Base-by-base conservation (phyloP, 805 yeast species). In the Pichia deserticola region DNA sequence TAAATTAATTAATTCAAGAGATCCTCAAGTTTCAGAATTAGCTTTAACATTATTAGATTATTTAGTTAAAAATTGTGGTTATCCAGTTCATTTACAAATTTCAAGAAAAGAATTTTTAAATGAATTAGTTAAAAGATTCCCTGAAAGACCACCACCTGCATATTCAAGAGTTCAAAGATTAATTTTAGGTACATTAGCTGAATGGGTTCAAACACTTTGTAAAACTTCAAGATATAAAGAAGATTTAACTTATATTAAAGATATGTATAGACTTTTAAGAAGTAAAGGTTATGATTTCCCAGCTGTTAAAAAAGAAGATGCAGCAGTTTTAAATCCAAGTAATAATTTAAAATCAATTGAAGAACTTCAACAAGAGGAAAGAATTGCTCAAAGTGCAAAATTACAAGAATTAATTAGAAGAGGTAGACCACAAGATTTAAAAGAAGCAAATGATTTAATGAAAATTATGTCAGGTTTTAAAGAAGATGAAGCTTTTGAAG, bases 391-490 rank as follows among this genome's bases (percentile, higher is more conserved):
- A 63, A 78, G 87, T 54, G 98, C 99, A 15, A 93, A 93, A 69
- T 77, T 93, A 56, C 99, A 93, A 69, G 99, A 93, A 67, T 76
- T 93, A 54, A 86, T 93, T 54, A 82, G 98, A 69, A 78, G 97
- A 60, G 99, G 98, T 40, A 85, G 87, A 65, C 98, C 99, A 7
- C 86, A 84, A 55, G 99, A 93, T 69, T 77, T 93, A 62, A 87
- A 84, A 59, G 99, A 93, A 67, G 99, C 99, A 41, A 93, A 93
- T 67, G 88, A 86, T 58, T 76, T 93, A 66, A 93, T 93, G 99
- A 89, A 92, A 65, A 81, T 93, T 57, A 89, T 93, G 97, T 96
- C 98, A 5, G 99, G 99, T 6, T 93, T 89, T 73, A 86, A 86
- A 65, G 89, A 86, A 60, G 96, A 89, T 64, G 79, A 82, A 53